Base-by-base conservation (phyloP, 1,284 basidiomycete species). In the Pseudozyma sp. region DNA sequence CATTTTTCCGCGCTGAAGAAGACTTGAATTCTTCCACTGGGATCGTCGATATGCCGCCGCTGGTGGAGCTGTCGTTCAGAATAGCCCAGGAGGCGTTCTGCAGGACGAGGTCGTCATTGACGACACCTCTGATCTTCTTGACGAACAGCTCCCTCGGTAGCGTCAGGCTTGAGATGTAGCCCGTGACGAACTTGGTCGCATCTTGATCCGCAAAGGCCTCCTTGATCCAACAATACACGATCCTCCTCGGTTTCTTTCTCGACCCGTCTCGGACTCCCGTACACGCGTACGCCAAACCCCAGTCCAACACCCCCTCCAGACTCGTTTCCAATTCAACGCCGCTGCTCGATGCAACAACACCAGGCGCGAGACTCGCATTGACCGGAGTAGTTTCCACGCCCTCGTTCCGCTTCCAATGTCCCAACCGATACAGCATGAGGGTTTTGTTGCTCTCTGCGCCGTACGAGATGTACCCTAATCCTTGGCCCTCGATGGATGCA, bases 211-310 rank as follows among this genome's bases (percentile, higher is more conserved):
- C 46, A 24, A 63, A 72, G 10, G 59, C 64, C 39, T 72, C 69
- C 16, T 61, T 62, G 53, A 72, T 63, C 69, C 64, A 67, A 53
- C 69, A 72, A n/a, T 57, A 59, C 7, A 49, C 49, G 17, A 67
- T 56, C 19, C 69, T 52, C 9, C 69, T 35, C 34, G 34, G 8
- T 35, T 13, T 13, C 8, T 35, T 35, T 7, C 34, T 13, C 8
- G 34, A 50, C 13, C 14, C 45, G n/a, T 64, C 46, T 6, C 53
- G 24, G 34, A 59, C 16, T 3, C 69, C 69, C 3, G 64, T 72
- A n/a, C 64, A 72, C 1, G 64, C 69, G 34, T 72, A 72, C 11
- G 62, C 63, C 7, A 62, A 40, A 47, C 64, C 69, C 64, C 64
- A 68, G 40, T 72, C 69, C 0, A 63, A 33, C 10, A 58, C 29